A percentile compares a stretch with the other conserved stretches of the same genome.
Conservation (phyloP, 2,329 filamentous ascomycete genomes). For the Neonectria sp. region DNA sequence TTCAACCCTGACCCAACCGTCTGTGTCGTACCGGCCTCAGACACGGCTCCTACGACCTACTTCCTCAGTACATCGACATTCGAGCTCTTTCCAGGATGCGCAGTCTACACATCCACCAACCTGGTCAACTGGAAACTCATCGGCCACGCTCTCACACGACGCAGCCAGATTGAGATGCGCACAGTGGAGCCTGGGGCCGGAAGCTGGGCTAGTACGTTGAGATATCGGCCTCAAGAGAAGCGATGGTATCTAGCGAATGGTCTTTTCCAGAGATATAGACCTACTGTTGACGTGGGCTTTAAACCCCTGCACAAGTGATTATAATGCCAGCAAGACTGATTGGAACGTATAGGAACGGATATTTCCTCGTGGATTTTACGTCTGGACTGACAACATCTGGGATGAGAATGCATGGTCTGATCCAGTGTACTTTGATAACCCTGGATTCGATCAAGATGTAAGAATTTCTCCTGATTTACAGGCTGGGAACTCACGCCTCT, state of each 20-base stretch:
- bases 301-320: not conserved
- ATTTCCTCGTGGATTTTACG: conserved; percentile 68
- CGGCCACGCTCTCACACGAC: conserved; percentile 65
- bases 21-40: conserved; percentile 53
- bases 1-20: conserved; percentile 75
- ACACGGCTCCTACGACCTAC: conserved; percentile 55
- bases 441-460: conserved; percentile 67
- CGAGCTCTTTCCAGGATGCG: conserved; percentile 73
- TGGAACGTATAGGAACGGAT: conserved; percentile 54
- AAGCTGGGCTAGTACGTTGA: conserved; percentile 63
- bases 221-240: conserved; percentile 56
- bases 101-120: conserved; percentile 71
- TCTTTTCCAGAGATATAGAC: conserved; percentile 60
- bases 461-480: not conserved
- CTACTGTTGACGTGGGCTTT: conserved; percentile 50
- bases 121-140: conserved; percentile 68
- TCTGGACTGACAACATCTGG: conserved; percentile 68
- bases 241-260: conserved; percentile 64
- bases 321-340: not conserved
- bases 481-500: conserved; percentile 1
- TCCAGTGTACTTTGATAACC: conserved; percentile 67
- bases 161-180: conserved; percentile 66
- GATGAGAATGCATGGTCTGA: conserved; percentile 66
- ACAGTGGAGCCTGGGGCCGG: conserved; percentile 67
- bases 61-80: conserved; percentile 75